Conservation (phyloP, 371 early-diverging fungal species). For the Gilbertella persicaria region DNA sequence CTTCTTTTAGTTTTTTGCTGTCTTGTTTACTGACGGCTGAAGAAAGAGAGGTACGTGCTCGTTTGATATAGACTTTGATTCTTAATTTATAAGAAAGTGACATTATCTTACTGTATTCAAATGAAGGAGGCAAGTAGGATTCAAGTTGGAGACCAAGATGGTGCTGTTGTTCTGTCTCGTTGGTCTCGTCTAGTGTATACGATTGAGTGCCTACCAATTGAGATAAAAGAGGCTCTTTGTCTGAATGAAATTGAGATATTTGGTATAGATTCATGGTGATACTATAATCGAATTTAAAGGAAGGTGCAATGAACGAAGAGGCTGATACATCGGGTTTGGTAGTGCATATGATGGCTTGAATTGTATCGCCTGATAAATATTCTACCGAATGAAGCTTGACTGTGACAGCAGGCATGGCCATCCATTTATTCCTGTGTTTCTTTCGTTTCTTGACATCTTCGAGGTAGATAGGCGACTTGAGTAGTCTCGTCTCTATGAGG, state of each 20-base stretch:
- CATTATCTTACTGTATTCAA: conserved; percentile 16
- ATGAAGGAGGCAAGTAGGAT: conserved; percentile 9
- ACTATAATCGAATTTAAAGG: not conserved
- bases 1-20: conserved; percentile 2
- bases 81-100: conserved; percentile 12
- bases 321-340: not conserved
- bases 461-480: conserved; percentile 8
- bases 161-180: not conserved
- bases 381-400: conserved; percentile 9
- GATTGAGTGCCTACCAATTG: conserved; percentile 4
- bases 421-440: not conserved
- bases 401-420: not conserved
- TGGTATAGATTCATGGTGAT: conserved; percentile 13
- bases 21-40: not conserved
- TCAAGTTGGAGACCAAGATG: not conserved
- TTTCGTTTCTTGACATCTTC: not conserved
- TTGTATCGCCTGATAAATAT: conserved; percentile 13
- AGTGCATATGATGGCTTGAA: conserved; percentile 4
- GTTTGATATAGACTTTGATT: conserved; percentile 8
- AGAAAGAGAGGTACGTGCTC: not conserved
- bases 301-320: not conserved
- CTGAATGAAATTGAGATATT: conserved; percentile 5
- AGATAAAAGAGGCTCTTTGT: not conserved
- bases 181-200: not conserved
- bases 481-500: conserved; percentile 5